A percentile compares a stretch with the other conserved stretches of the same genome.
phyloP scores from a whole-genome alignment of 306 rosid genomes.

The Astragalus glycyphyllos region DNA sequence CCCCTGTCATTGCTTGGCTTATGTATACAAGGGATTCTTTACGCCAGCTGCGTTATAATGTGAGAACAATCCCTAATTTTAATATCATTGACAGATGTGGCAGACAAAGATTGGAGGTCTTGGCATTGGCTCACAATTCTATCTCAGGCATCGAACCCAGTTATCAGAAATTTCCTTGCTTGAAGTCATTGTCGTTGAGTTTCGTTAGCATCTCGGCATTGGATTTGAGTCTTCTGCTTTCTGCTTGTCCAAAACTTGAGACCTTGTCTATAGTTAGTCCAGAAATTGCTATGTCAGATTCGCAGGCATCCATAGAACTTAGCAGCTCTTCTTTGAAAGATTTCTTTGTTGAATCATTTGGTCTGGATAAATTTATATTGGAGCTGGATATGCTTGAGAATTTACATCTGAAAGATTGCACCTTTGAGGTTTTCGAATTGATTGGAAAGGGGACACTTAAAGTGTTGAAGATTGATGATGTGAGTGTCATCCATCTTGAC shows the following conservation, averaged over 20 bases:
- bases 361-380: slow-evolving; percentile 57
- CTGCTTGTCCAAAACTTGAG: slow-evolving; percentile 71
- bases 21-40: slow-evolving; percentile 77
- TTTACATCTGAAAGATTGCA: slow-evolving; percentile 65
- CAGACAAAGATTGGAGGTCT: slow-evolving; percentile 59
- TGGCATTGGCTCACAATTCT: slow-evolving; percentile 64
- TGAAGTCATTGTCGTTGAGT: slow-evolving; percentile 65
- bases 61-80: slow-evolving; percentile 62
- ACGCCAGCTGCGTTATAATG: slow-evolving; percentile 58
- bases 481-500: slow-evolving; percentile 69
- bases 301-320: slow-evolving; percentile 61
- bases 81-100: slow-evolving; percentile 75
- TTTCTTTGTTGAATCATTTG: slow-evolving; percentile 60
- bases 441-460: slow-evolving; percentile 64
- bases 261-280: slow-evolving; percentile 56
- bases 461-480: slow-evolving; percentile 71
- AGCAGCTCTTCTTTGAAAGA: slow-evolving; percentile 63
- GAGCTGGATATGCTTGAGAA: slow-evolving; percentile 66
- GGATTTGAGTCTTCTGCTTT: slow-evolving; percentile 72
- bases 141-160: slow-evolving; percentile 65
- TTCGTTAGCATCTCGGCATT: slow-evolving; percentile 62
- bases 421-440: slow-evolving; percentile 64
- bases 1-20: slow-evolving; percentile 81
- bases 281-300: slow-evolving; percentile 66
- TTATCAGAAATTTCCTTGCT: slow-evolving; percentile 70